A percentile compares a stretch with the other conserved stretches of the same genome.
These are phyloP conservation scores for Meira nashicola DNA, from an alignment of 1,284 basidiomycete genomes.

Conservation along the genomic window DNA sequence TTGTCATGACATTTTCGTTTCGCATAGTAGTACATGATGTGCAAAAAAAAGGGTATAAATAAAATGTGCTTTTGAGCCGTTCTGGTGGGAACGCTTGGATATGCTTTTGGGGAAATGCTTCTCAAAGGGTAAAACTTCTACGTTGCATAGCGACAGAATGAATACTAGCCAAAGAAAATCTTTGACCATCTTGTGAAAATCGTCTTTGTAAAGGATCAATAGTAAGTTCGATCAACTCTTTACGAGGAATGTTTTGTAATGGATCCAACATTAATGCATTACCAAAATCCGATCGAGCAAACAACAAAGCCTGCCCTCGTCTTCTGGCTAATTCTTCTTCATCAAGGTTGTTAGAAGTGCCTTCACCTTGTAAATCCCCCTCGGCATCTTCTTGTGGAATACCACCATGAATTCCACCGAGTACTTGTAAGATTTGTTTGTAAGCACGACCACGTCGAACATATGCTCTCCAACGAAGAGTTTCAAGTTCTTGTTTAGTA, in stretches of 20 bases:
- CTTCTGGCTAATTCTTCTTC: neutral
- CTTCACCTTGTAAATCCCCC: neutral
- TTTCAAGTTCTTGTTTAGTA: neutral
- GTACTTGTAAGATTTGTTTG: neutral
- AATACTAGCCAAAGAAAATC: conserved; percentile 5
- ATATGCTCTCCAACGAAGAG: conserved; percentile 3
- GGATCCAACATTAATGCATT: conserved; percentile 1
- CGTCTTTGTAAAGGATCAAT: conserved; percentile 7
- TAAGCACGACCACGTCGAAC: conserved; percentile 6
- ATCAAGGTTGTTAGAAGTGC: neutral
- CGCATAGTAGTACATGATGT: too few relatives aligned
- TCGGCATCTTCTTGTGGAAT: neutral
- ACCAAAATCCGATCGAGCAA: conserved; percentile 1
- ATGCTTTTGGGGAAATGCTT: neutral
- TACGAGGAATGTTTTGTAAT: neutral
- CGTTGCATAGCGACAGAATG: too few relatives aligned
- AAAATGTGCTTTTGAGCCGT: too few relatives aligned
- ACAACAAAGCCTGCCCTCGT: neutral
- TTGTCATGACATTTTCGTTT: too few relatives aligned
- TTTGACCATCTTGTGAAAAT: neutral
- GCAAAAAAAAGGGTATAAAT: too few relatives aligned
- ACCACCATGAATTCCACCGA: conserved; percentile 1
- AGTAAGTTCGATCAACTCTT: neutral
- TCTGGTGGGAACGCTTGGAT: too few relatives aligned
- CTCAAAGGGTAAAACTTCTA: too few relatives aligned